These are phyloP conservation scores for Trichosporon coremiiforme DNA, from an alignment of 1,284 basidiomycete species.

Conservation along the genomic window DNA sequence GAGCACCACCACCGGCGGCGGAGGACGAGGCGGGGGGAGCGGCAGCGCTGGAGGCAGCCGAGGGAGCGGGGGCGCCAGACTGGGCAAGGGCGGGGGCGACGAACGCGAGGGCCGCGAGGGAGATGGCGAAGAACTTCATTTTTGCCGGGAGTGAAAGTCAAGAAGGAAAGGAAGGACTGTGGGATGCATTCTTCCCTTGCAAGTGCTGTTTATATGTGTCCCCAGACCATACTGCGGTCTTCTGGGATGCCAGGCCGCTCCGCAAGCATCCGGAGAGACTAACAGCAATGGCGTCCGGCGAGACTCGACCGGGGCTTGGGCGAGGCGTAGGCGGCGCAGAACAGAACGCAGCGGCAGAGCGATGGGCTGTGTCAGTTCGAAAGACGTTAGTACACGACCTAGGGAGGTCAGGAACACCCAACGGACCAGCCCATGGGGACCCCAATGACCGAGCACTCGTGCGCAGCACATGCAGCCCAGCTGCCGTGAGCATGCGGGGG, in stretches of 20 bases:
- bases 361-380: neutral
- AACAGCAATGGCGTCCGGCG: neutral
- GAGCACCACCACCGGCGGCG: neutral
- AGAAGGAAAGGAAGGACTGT: neutral
- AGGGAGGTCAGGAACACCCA: neutral
- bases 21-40: neutral
- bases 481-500: neutral
- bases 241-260: neutral
- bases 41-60: neutral
- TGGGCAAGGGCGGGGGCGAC: neutral
- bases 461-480: constrained; percentile 1
- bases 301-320: too few relatives aligned
- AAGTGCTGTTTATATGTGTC: neutral
- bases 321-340: neutral
- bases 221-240: neutral
- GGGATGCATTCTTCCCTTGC: neutral
- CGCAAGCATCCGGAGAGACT: neutral
- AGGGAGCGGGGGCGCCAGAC: neutral
- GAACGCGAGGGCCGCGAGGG: constrained; percentile 5
- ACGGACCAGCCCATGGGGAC: neutral
- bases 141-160: neutral
- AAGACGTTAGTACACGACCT: neutral
- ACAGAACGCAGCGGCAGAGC: neutral
- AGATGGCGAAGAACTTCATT: constrained; percentile 21
- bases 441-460: neutral